These are phyloP conservation scores for Coemansia sp. DNA, from an alignment of 192 early-diverging fungal genomes.

Conservation along the genomic window DNA sequence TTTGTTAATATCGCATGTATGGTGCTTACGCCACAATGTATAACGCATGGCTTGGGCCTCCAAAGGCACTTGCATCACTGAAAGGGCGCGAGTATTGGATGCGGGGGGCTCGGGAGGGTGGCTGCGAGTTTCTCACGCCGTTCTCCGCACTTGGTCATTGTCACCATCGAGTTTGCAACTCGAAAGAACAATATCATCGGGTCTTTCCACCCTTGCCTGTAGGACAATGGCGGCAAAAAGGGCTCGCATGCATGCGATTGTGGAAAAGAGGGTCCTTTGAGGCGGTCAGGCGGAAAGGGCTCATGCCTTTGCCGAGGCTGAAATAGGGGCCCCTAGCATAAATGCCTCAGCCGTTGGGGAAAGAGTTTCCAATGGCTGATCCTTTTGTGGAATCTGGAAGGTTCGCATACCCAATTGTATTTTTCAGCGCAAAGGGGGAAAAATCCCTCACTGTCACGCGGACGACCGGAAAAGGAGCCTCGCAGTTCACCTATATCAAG, in stretches of 20 bases:
- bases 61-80: neutral
- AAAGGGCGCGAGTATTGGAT: neutral
- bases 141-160: neutral
- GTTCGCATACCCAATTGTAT: neutral
- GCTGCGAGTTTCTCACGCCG: neutral
- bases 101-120: neutral
- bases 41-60: neutral
- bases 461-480: neutral
- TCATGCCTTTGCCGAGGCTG: neutral
- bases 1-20: neutral
- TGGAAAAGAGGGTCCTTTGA: neutral
- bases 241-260: neutral
- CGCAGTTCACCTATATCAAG: neutral
- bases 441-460: neutral
- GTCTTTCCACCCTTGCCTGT: neutral
- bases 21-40: no score
- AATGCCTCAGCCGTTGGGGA: conserved; percentile 3
- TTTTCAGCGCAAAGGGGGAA: neutral
- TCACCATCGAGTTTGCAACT: neutral
- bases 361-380: neutral
- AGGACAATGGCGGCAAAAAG: neutral
- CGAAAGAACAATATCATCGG: neutral
- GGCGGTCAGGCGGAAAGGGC: neutral
- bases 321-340: neutral
- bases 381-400: neutral